phyloP scores from a whole-genome alignment of 345 rosid genomes.

The Murraya paniculata region DNA sequence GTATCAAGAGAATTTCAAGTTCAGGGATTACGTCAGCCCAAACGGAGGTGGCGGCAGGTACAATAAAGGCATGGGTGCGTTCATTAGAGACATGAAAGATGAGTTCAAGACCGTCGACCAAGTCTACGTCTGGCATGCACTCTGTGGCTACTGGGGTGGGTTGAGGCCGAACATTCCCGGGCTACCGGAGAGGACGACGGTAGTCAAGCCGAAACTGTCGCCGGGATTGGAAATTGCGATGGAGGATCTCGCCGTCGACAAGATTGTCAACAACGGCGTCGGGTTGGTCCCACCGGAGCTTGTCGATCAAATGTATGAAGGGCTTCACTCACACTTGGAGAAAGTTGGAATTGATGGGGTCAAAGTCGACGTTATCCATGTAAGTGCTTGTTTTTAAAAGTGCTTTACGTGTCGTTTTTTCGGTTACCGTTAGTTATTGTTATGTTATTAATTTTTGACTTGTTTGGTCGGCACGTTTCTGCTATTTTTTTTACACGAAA shows the following conservation, averaged over 20 bases:
- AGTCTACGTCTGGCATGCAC: slow-evolving; percentile 95
- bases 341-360: slow-evolving; percentile 88
- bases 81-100: slow-evolving; percentile 71
- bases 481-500: background rate
- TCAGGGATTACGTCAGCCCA: slow-evolving; percentile 63
- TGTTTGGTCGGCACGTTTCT: slow-evolving; percentile 42
- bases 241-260: slow-evolving; percentile 96
- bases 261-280: slow-evolving; percentile 64
- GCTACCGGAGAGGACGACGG: slow-evolving; percentile 38
- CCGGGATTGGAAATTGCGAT: slow-evolving; percentile 74
- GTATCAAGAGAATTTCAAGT: slow-evolving; percentile 82
- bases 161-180: slow-evolving; percentile 69
- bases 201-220: slow-evolving; percentile 54
- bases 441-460: background rate
- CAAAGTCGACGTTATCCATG: slow-evolving; percentile 96
- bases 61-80: slow-evolving; percentile 73
- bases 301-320: slow-evolving; percentile 72
- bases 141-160: slow-evolving; percentile 98
- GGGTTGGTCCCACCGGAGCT: slow-evolving; percentile 74
- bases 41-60: slow-evolving; percentile 9
- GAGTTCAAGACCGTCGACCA: slow-evolving; percentile 71
- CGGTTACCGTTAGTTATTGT: slow-evolving; percentile 10
- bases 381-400: slow-evolving; percentile 29
- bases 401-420: background rate
- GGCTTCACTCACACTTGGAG: slow-evolving; percentile 74